These are phyloP conservation scores for Thraustotheca clavata DNA, from an alignment of 352 stramenopile species.

Conservation along the genomic window DNA sequence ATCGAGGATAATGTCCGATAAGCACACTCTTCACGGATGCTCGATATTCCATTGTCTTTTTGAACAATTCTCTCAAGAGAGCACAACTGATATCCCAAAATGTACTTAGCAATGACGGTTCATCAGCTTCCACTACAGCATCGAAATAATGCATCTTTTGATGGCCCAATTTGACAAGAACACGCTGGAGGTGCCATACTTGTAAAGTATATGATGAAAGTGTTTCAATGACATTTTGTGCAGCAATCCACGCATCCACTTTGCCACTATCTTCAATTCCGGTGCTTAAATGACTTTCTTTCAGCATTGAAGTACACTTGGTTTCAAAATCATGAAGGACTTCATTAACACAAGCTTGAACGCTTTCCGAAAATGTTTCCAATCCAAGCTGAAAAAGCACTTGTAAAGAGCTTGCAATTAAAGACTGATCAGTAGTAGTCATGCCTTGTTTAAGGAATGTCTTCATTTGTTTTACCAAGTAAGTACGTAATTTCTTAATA, in stretches of 20 bases:
- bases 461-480: slow-evolving; percentile 16
- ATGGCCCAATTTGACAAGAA: slow-evolving; percentile 61
- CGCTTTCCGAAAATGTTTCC: slow-evolving; percentile 37
- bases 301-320: slow-evolving; percentile 44
- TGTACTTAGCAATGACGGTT: slow-evolving; percentile 70
- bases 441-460: slow-evolving; percentile 3
- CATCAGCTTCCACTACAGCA: slow-evolving; percentile 57
- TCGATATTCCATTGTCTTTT: slow-evolving; percentile 46
- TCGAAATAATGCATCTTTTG: slow-evolving; percentile 45
- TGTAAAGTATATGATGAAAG: slow-evolving; percentile 59
- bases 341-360: slow-evolving; percentile 70
- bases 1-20: slow-evolving; percentile 68
- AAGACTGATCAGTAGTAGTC: slow-evolving; percentile 4
- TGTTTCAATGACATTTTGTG: slow-evolving; percentile 68
- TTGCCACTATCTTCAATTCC: slow-evolving; percentile 35
- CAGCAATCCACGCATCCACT: slow-evolving; percentile 67
- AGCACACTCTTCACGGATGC: slow-evolving; percentile 54
- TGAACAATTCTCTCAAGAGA: slow-evolving; percentile 64
- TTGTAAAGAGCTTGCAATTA: slow-evolving; percentile 61
- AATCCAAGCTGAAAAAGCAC: slow-evolving; percentile 70
- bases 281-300: slow-evolving; percentile 48
- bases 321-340: slow-evolving; percentile 76
- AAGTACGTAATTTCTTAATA: neutral
- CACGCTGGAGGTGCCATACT: slow-evolving; percentile 82
- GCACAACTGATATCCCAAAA: slow-evolving; percentile 82